Evolutionary conservation across 805 yeast species (phyloP).

Genomic region (Cyberlindnera subsufficiens): DNA sequence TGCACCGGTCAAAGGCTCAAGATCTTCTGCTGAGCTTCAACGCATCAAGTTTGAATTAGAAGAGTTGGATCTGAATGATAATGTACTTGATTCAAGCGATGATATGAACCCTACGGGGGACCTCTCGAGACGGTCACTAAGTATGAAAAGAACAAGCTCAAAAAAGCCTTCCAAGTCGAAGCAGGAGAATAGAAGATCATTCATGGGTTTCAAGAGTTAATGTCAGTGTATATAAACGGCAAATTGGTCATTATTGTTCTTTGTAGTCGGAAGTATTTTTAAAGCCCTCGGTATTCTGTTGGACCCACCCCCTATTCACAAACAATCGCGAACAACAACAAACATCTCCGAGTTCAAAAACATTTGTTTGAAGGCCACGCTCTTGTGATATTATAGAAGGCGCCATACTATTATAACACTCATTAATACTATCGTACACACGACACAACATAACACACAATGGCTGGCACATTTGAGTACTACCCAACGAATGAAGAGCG

Average conservation of each 20-base stretch:
- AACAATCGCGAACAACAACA: too few relatives aligned
- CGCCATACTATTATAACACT: too few relatives aligned
- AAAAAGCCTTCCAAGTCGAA: slow-evolving; percentile 10
- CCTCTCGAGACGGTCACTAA: slow-evolving; percentile 12
- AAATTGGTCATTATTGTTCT: too few relatives aligned
- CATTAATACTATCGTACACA: not conserved
- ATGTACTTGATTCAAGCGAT: slow-evolving; percentile 1
- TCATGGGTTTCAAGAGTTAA: too few relatives aligned
- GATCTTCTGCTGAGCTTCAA: slow-evolving; percentile 9
- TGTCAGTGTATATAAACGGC: too few relatives aligned
- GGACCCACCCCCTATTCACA: too few relatives aligned
- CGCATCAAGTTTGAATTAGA: slow-evolving; percentile 15
- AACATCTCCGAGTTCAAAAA: not conserved
- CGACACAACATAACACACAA: not conserved
- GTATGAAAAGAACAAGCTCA: slow-evolving; percentile 11
- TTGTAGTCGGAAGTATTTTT: too few relatives aligned
- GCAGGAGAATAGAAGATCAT: slow-evolving; percentile 3
- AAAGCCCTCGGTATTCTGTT: too few relatives aligned
- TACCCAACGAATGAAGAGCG: slow-evolving; percentile 24
- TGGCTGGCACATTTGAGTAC: slow-evolving; percentile 26
- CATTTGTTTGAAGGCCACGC: not conserved
- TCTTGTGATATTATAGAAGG: too few relatives aligned
- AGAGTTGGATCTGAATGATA: slow-evolving; percentile 16
- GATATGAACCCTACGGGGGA: slow-evolving; percentile 2
- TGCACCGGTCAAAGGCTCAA: not conserved